Evolutionary conservation across 2,329 filamentous ascomycete species (phyloP).

Genomic region (Penicillium palitans): DNA sequence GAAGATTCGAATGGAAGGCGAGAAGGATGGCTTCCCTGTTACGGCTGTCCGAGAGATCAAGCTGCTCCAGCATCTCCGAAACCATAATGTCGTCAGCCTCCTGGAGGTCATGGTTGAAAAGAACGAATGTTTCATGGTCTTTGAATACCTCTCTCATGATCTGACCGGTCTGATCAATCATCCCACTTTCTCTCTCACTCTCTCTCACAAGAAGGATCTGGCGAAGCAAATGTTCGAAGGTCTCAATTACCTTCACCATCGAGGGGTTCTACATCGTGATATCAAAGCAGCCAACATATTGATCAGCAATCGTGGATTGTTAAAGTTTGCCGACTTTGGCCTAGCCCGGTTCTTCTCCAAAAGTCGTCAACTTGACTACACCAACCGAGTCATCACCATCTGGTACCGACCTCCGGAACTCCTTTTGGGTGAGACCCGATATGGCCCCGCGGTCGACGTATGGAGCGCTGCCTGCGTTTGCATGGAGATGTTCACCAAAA

Average conservation of each 20-base stretch:
- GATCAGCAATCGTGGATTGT: slow-evolving; percentile 80
- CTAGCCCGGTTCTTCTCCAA: slow-evolving; percentile 96
- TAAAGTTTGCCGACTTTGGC: slow-evolving; percentile 95
- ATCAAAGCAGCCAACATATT: slow-evolving; percentile 98
- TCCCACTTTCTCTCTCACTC: slow-evolving; percentile 81
- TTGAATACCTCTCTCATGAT: slow-evolving; percentile 96
- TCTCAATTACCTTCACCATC: slow-evolving; percentile 85
- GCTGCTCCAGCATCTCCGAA: slow-evolving; percentile 86
- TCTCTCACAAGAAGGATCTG: slow-evolving; percentile 87
- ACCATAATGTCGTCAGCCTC: slow-evolving; percentile 80
- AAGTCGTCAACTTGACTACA: slow-evolving; percentile 87
- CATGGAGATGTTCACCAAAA: slow-evolving; percentile 91
- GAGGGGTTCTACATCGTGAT: slow-evolving; percentile 93
- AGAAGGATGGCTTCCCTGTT: slow-evolving; percentile 98
- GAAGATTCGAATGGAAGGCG: slow-evolving; percentile 99
- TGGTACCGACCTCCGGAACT: slow-evolving; percentile 95
- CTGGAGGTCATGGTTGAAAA: slow-evolving; percentile 99
- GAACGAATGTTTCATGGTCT: slow-evolving; percentile 99
- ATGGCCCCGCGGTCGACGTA: slow-evolving; percentile 86
- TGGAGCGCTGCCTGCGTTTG: slow-evolving; percentile 98
- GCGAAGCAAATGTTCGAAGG: slow-evolving; percentile 92
- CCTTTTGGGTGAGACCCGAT: slow-evolving; percentile 85
- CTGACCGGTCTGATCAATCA: slow-evolving; percentile 94
- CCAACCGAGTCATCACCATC: slow-evolving; percentile 97
- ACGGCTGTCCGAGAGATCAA: slow-evolving; percentile 97